These are phyloP conservation scores for Exophiala viscosa DNA, from an alignment of 2,329 filamentous ascomycete genomes.

Conservation along the genomic window DNA sequence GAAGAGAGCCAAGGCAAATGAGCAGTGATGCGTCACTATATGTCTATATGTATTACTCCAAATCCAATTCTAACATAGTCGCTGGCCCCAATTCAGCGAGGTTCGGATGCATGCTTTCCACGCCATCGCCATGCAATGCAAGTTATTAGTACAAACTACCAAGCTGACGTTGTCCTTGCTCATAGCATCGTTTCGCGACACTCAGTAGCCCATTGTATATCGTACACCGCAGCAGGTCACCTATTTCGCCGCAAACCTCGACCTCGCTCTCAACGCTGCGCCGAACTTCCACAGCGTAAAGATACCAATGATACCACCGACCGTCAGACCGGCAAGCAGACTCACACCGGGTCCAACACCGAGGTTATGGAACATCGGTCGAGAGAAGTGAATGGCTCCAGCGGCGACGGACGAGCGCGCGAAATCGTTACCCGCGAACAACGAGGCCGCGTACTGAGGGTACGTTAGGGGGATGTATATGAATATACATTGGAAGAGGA, in stretches of 20 bases:
- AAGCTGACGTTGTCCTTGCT: no score
- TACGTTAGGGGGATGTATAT: conserved; percentile 41
- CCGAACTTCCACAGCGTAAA: conserved; percentile 35
- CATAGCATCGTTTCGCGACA: no score
- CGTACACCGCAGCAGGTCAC: neutral
- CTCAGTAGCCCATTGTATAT: no score
- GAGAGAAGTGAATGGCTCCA: conserved; percentile 36
- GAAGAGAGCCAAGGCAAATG: no score
- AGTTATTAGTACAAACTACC: no score
- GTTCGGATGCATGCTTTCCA: no score
- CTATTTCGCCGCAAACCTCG: conserved; percentile 32
- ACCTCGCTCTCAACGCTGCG: conserved; percentile 32
- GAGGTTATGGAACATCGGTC: conserved; percentile 35
- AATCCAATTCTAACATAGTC: no score
- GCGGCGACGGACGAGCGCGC: conserved; percentile 32
- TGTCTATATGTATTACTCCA: no score
- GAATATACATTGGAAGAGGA: conserved; percentile 44
- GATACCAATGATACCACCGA: conserved; percentile 36
- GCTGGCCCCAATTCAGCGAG: no score
- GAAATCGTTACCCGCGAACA: conserved; percentile 39
- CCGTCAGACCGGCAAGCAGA: conserved; percentile 38
- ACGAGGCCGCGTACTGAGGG: conserved; percentile 34
- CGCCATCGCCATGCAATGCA: no score
- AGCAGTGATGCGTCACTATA: no score
- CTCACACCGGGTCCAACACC: conserved; percentile 34